Evolutionary conservation across 345 rosid species (phyloP).

Genomic region (Trapa bicornis): DNA sequence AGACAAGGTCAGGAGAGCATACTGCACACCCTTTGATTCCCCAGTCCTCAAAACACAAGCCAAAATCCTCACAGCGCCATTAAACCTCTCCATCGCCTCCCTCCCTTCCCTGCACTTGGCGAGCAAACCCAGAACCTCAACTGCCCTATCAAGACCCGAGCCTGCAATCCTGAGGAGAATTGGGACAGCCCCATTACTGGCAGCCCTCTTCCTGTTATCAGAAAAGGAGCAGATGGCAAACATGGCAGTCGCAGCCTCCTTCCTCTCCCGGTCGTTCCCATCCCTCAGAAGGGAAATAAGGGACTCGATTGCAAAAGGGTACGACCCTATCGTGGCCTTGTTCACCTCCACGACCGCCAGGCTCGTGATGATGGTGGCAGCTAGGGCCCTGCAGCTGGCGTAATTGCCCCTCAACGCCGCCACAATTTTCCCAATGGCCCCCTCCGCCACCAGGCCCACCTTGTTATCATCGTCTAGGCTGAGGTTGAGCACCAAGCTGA

Average conservation of each 20-base stretch:
- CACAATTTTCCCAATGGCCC: slow-evolving; percentile 54
- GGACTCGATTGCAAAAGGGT: slow-evolving; percentile 53
- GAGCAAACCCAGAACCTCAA: slow-evolving; percentile 71
- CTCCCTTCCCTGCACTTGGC: slow-evolving; percentile 87
- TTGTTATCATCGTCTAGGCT: slow-evolving; percentile 92
- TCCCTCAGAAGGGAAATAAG: slow-evolving; percentile 43
- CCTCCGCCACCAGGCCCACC: slow-evolving; percentile 92
- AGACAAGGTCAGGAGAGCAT: slow-evolving; percentile 56
- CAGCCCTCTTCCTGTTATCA: slow-evolving; percentile 56
- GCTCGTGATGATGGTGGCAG: slow-evolving; percentile 81
- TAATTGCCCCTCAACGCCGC: slow-evolving; percentile 43
- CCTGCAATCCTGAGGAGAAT: slow-evolving; percentile 43
- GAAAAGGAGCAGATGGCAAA: slow-evolving; percentile 67
- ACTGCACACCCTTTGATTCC: slow-evolving; percentile 54
- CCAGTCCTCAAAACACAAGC: slow-evolving; percentile 47
- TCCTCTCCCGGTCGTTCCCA: slow-evolving; percentile 63
- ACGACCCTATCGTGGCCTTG: slow-evolving; percentile 80
- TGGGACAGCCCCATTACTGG: slow-evolving; percentile 62
- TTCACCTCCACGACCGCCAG: slow-evolving; percentile 90
- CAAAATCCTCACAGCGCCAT: slow-evolving; percentile 50
- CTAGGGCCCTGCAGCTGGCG: slow-evolving; percentile 59
- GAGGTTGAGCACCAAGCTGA: slow-evolving; percentile 70
- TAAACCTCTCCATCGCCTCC: slow-evolving; percentile 48
- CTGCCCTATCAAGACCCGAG: slow-evolving; percentile 73
- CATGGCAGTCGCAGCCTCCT: slow-evolving; percentile 88